These are phyloP conservation scores for Colletotrichum sp. DNA, from an alignment of 2,329 filamentous ascomycete species.

Conservation along the genomic window DNA sequence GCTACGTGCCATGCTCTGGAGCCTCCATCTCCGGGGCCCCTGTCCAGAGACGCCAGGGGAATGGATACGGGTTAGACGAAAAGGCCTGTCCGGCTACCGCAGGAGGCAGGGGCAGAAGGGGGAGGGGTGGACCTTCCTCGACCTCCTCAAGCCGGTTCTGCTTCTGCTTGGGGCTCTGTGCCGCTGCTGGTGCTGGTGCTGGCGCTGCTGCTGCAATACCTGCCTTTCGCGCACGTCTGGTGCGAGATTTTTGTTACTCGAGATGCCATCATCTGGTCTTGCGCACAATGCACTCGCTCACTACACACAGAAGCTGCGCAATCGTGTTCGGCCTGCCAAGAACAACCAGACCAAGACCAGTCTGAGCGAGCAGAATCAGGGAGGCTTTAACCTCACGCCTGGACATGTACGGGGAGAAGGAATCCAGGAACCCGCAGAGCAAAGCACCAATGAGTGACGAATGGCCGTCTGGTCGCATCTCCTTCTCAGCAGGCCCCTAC, in stretches of 20 bases:
- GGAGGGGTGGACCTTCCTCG: constrained; percentile 2
- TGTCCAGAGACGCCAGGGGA: constrained; percentile 12
- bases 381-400: neutral
- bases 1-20: neutral
- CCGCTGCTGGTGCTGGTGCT: neutral
- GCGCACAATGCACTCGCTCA: neutral
- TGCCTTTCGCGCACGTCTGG: neutral
- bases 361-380: constrained; percentile 8
- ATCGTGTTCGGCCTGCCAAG: constrained; percentile 6
- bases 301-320: neutral
- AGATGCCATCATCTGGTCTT: neutral
- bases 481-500: neutral
- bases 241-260: neutral
- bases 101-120: neutral
- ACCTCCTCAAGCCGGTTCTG: neutral
- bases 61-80: neutral
- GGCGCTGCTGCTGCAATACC: neutral
- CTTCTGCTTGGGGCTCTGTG: neutral
- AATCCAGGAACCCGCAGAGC: neutral
- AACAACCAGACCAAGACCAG: neutral
- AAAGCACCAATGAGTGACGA: neutral
- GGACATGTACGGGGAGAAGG: neutral
- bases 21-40: neutral
- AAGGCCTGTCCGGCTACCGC: neutral
- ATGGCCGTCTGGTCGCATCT: neutral